These are phyloP conservation scores for Lactarius sanguifluus DNA, from an alignment of 768 basidiomycete species.

Conservation along the genomic window DNA sequence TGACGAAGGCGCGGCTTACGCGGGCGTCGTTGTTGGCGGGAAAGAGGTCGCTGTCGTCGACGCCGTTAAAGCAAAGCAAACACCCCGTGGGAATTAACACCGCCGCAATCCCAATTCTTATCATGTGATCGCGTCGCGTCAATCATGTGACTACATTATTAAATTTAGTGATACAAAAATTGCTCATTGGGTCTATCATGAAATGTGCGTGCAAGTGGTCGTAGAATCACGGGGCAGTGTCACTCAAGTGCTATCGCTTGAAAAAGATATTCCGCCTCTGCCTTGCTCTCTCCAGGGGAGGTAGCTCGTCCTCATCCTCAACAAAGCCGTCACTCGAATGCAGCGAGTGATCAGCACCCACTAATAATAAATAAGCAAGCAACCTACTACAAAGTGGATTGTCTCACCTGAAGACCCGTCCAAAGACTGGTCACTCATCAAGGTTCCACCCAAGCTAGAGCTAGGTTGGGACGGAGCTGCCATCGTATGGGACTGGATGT, in stretches of 20 bases:
- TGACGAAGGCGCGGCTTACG: background rate
- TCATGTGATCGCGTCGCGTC: slow-evolving; percentile 29
- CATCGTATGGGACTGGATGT: slow-evolving; percentile 9
- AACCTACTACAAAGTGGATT: background rate
- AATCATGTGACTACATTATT: slow-evolving; percentile 18
- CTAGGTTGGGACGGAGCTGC: slow-evolving; percentile 9
- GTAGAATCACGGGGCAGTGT: background rate
- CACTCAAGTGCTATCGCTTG: slow-evolving; percentile 9
- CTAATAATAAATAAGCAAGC: background rate
- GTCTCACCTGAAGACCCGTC: slow-evolving; percentile 25
- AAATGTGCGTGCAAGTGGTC: slow-evolving; percentile 15
- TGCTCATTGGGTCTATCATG: slow-evolving; percentile 11
- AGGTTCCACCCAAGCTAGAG: slow-evolving; percentile 14
- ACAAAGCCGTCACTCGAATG: slow-evolving; percentile 26
- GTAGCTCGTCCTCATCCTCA: slow-evolving; percentile 55
- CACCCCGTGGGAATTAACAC: slow-evolving; percentile 25
- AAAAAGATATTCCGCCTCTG: slow-evolving; percentile 45
- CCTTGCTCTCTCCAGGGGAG: slow-evolving; percentile 68
- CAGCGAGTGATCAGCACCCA: slow-evolving; percentile 20
- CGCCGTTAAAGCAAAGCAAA: slow-evolving; percentile 16
- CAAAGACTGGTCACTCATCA: slow-evolving; percentile 27
- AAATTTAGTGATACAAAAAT: slow-evolving; percentile 18
- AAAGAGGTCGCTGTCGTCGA: slow-evolving; percentile 7
- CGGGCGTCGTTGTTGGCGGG: slow-evolving; percentile 3
- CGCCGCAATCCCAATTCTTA: slow-evolving; percentile 12